Conservation (phyloP, 106 monocot genomes). For the Gastrodia elata region DNA sequence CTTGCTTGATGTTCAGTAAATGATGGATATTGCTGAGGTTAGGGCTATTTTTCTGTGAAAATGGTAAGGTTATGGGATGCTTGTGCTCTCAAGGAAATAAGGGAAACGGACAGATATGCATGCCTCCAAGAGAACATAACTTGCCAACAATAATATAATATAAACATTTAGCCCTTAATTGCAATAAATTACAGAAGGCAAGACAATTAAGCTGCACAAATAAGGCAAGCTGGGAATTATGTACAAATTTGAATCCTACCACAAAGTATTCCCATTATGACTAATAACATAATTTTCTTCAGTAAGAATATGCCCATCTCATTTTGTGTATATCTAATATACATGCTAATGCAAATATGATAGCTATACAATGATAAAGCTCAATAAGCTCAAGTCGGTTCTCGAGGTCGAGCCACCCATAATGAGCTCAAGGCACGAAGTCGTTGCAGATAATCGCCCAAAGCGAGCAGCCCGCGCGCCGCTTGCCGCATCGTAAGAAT, state of each 20-base stretch:
- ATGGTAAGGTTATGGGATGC: too few relatives aligned
- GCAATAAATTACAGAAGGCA: background rate
- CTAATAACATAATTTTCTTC: background rate
- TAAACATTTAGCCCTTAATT: background rate
- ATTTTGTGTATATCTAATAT: background rate
- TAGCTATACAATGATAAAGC: background rate
- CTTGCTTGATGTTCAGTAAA: too few relatives aligned
- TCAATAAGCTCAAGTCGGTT: slow-evolving; percentile 10
- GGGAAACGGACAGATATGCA: background rate
- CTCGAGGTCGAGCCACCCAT: slow-evolving; percentile 67
- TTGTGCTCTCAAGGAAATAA: too few relatives aligned
- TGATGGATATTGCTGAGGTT: too few relatives aligned
- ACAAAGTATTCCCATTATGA: background rate
- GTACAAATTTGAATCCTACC: background rate
- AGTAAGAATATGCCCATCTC: background rate
- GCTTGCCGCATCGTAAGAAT: slow-evolving; percentile 73
- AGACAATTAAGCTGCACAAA: background rate
- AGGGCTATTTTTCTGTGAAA: too few relatives aligned
- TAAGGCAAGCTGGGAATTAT: background rate
- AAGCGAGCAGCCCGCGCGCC: slow-evolving; percentile 70
- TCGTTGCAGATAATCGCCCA: slow-evolving; percentile 79
- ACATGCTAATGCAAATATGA: background rate
- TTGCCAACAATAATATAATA: background rate
- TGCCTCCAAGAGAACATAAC: background rate
- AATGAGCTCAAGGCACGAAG: slow-evolving; percentile 70